phyloP scores from a whole-genome alignment of 495 filamentous ascomycete species.

The Trichodelitschia bisporula region DNA sequence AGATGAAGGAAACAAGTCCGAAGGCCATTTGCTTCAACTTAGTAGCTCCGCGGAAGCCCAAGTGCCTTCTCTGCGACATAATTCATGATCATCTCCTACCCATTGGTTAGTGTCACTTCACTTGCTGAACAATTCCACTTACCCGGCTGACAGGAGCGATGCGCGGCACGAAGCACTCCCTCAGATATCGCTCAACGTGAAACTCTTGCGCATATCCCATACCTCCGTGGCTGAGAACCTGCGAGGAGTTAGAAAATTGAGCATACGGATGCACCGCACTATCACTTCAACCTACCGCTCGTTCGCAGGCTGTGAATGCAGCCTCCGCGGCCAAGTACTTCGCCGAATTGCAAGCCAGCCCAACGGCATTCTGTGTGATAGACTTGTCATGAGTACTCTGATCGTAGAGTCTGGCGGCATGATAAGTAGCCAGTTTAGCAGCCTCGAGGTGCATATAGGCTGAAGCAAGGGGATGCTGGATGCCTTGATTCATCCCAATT shows the following conservation, averaged over 20 bases:
- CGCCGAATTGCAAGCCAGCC: slow-evolving; percentile 48
- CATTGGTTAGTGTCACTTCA: slow-evolving; percentile 1
- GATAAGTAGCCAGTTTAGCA: slow-evolving; percentile 54
- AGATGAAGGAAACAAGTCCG: too few relatives aligned
- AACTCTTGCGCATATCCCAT: slow-evolving; percentile 65
- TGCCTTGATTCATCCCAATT: slow-evolving; percentile 52
- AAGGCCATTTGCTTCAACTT: too few relatives aligned
- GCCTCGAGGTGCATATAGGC: slow-evolving; percentile 61
- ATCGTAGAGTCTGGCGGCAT: slow-evolving; percentile 52
- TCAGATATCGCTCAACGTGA: slow-evolving; percentile 52
- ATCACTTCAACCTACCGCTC: slow-evolving; percentile 26
- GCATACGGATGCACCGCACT: background rate
- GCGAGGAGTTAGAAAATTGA: background rate
- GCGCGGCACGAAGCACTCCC: slow-evolving; percentile 49
- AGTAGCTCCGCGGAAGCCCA: slow-evolving; percentile 30
- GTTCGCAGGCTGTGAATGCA: slow-evolving; percentile 49
- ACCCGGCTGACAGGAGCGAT: slow-evolving; percentile 48
- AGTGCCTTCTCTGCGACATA: slow-evolving; percentile 54
- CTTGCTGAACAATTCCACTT: slow-evolving; percentile 4
- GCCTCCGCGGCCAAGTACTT: slow-evolving; percentile 66
- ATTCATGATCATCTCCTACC: slow-evolving; percentile 52
- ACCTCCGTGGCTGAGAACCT: slow-evolving; percentile 35
- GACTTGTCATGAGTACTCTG: slow-evolving; percentile 24
- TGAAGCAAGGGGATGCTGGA: slow-evolving; percentile 48
- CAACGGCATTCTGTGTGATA: slow-evolving; percentile 35